Percentiles rank a stretch among this genome's conserved stretches.
phyloP scores from a whole-genome alignment of 106 monocot genomes.

The Acorus gramineus region DNA sequence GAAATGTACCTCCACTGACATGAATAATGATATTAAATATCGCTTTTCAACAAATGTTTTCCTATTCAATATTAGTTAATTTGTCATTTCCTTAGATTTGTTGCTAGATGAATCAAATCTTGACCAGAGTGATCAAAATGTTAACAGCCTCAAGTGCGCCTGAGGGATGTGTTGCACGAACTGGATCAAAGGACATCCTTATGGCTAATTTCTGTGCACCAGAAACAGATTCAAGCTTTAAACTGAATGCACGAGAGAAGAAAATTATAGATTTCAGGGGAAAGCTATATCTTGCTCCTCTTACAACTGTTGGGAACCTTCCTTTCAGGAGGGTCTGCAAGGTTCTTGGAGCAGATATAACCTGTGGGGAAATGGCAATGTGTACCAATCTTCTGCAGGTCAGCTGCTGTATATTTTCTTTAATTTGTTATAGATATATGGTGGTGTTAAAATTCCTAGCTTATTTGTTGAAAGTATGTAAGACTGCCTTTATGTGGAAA shows the following conservation, averaged over 20 bases:
- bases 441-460: background rate
- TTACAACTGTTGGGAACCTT: constrained; percentile 95
- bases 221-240: constrained; percentile 27
- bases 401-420: background rate
- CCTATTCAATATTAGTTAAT: too few species aligned
- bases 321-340: constrained; percentile 92
- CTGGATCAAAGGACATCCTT: constrained; percentile 11
- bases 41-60: background rate
- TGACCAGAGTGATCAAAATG: background rate
- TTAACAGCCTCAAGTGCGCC: constrained; percentile 9
- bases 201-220: constrained; percentile 14
- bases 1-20: constrained; percentile 10
- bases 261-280: constrained; percentile 89
- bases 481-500: too few species aligned
- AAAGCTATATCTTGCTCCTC: constrained; percentile 88
- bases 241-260: constrained; percentile 50
- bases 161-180: constrained; percentile 7
- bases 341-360: constrained; percentile 77
- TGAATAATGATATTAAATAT: constrained; percentile 20
- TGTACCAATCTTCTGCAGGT: constrained; percentile 95
- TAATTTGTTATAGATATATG: background rate
- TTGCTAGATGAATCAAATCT: too few species aligned
- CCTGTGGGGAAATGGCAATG: constrained; percentile 98
- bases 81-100: too few species aligned
- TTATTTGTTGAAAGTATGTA: background rate